Conservation (phyloP, 164 flowering plant genomes). For the Houttuynia cordata region DNA sequence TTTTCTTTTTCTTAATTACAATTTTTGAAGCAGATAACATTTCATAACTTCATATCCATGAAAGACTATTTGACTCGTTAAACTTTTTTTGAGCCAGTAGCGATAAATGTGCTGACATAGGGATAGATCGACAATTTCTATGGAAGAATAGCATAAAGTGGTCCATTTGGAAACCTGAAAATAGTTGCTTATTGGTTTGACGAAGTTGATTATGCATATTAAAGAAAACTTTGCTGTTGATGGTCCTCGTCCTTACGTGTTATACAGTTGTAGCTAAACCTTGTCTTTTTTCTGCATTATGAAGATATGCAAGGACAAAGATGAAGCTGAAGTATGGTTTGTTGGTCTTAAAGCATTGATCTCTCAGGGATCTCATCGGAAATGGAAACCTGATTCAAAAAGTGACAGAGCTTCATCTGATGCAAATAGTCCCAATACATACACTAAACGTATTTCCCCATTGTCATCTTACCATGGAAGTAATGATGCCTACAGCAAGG, state of each 20-base stretch:
- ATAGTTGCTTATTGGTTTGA: not conserved
- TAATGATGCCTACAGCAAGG: constrained; percentile 14
- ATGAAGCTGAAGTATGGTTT: constrained; percentile 96
- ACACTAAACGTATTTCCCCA: constrained; percentile 27
- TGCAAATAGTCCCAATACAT: constrained; percentile 22
- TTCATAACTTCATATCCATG: no score
- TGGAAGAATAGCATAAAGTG: not conserved
- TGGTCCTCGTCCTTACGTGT: not conserved
- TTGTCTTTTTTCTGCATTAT: not conserved
- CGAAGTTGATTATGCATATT: no score
- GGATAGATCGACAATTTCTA: no score
- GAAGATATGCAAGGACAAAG: constrained; percentile 93
- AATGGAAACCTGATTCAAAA: constrained; percentile 35
- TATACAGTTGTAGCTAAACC: not conserved
- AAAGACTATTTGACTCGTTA: no score
- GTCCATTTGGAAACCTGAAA: not conserved
- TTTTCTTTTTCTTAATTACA: no score
- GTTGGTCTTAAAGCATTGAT: constrained; percentile 74
- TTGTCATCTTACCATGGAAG: constrained; percentile 29
- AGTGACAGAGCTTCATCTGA: constrained; percentile 35
- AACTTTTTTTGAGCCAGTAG: no score
- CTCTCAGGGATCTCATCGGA: constrained; percentile 34
- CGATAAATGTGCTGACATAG: no score
- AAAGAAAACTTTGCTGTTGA: not conserved
- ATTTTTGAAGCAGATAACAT: no score